phyloP scores from a whole-genome alignment of 305 asterid species.

The Fraxinus sp. region DNA sequence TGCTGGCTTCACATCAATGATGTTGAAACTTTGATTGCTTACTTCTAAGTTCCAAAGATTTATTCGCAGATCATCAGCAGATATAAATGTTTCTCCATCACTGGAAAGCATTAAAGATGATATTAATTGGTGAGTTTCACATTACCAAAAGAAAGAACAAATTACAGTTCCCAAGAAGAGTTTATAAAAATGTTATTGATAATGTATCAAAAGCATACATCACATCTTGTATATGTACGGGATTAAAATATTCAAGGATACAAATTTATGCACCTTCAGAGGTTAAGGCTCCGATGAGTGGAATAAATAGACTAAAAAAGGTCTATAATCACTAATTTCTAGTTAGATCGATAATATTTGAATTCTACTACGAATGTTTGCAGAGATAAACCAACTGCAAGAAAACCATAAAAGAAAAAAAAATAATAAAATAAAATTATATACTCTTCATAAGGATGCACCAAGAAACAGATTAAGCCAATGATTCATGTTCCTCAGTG shows the following conservation, averaged over 20 bases:
- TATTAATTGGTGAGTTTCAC: slow-evolving; percentile 9
- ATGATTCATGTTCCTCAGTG: not conserved
- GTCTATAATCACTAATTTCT: slow-evolving; percentile 6
- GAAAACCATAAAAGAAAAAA: slow-evolving; percentile 8
- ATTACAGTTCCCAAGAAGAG: slow-evolving; percentile 17
- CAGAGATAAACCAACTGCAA: not conserved
- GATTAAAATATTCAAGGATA: not conserved
- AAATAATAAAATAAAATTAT: not conserved
- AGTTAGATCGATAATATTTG: slow-evolving; percentile 16
- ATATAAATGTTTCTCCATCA: slow-evolving; percentile 96
- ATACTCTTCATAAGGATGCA: not conserved
- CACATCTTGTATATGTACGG: slow-evolving; percentile 6
- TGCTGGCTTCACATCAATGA: slow-evolving; percentile 93
- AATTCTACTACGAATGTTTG: not conserved
- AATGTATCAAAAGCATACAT: slow-evolving; percentile 4
- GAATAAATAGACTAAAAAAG: not conserved
- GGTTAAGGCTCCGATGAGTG: slow-evolving; percentile 5
- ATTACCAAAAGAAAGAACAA: slow-evolving; percentile 12
- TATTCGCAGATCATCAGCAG: slow-evolving; percentile 96
- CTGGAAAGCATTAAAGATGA: slow-evolving; percentile 43
- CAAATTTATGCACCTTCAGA: slow-evolving; percentile 6
- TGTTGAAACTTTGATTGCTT: slow-evolving; percentile 96
- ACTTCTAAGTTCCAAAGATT: slow-evolving; percentile 99
- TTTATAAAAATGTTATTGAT: not conserved
- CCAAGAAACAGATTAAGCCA: not conserved